Evolutionary conservation across 176 grass and related monocot genomes (phyloP).

Genomic region (Musa beccarii): DNA sequence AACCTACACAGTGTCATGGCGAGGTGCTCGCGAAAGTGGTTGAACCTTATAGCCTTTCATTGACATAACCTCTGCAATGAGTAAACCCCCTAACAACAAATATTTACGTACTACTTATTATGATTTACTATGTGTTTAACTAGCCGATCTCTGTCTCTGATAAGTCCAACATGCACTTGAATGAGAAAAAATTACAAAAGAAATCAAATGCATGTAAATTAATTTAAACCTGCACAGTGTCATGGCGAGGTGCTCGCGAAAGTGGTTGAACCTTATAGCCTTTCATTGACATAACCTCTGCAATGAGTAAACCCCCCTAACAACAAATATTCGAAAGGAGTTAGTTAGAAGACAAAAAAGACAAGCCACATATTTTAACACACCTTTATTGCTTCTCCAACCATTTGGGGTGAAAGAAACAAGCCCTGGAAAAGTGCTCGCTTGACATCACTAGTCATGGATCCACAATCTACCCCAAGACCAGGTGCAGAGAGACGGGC

Average conservation of each 20-base stretch:
- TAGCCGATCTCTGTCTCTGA: neutral
- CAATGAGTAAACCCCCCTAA: conserved; percentile 81
- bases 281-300: conserved; percentile 68
- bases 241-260: conserved; percentile 48
- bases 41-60: conserved; percentile 73
- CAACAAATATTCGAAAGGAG: conserved; percentile 13
- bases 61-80: conserved; percentile 84
- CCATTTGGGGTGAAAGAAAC: conserved; percentile 89
- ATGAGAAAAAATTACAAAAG: neutral
- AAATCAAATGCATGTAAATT: conserved; percentile 3
- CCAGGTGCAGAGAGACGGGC: conserved; percentile 85
- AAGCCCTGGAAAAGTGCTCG: conserved; percentile 79
- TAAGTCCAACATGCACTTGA: neutral
- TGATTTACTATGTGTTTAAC: neutral
- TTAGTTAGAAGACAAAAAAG: neutral
- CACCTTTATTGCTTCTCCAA: conserved; percentile 89
- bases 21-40: conserved; percentile 49
- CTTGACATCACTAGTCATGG: conserved; percentile 73
- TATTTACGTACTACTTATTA: neutral
- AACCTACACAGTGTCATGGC: conserved; percentile 86
- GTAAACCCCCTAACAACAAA: conserved; percentile 55
- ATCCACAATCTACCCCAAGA: conserved; percentile 79
- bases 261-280: conserved; percentile 81
- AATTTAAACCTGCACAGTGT: conserved; percentile 78
- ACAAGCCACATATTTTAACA: neutral